These are phyloP conservation scores for Aureococcus anophagefferens DNA, from an alignment of 108 stramenopile genomes.

Conservation along the genomic window DNA sequence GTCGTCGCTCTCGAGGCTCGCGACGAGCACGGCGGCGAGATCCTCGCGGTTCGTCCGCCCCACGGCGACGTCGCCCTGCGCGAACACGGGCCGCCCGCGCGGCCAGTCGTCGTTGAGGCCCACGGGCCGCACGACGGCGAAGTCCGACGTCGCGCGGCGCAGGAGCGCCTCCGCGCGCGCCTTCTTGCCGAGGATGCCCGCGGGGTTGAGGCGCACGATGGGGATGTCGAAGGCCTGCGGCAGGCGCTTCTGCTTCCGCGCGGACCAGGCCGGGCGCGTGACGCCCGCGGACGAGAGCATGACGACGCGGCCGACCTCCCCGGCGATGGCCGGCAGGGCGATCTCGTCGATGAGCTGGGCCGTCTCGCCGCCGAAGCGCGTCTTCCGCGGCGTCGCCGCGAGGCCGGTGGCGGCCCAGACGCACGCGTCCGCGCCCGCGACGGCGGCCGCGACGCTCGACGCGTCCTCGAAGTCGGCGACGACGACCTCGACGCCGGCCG, in stretches of 20 bases:
- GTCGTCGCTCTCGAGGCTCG: slow-evolving; percentile 49
- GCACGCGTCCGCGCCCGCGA: slow-evolving; percentile 42
- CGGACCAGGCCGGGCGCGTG: slow-evolving; percentile 58
- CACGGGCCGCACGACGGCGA: slow-evolving; percentile 71
- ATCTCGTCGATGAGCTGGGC: slow-evolving; percentile 14
- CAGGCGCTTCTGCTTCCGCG: slow-evolving; percentile 51
- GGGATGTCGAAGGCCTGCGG: slow-evolving; percentile 71
- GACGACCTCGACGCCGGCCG: neutral
- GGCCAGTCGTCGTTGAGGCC: slow-evolving; percentile 85
- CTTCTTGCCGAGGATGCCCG: slow-evolving; percentile 75
- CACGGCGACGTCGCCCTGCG: slow-evolving; percentile 61
- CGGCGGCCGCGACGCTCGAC: neutral
- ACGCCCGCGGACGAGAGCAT: slow-evolving; percentile 68
- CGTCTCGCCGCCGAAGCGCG: too few relatives aligned
- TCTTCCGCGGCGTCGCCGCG: too few relatives aligned
- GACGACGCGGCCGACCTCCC: slow-evolving; percentile 49
- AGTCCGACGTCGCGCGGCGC: slow-evolving; percentile 37
- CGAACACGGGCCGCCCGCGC: slow-evolving; percentile 66
- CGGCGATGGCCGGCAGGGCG: neutral
- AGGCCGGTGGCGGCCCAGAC: slow-evolving; percentile 79
- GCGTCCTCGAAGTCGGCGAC: slow-evolving; percentile 14
- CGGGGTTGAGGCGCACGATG: slow-evolving; percentile 82
- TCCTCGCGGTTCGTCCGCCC: slow-evolving; percentile 79
- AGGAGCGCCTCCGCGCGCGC: slow-evolving; percentile 53
- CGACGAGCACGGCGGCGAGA: slow-evolving; percentile 63